A percentile compares a stretch with the other conserved stretches of the same genome.
Conservation (phyloP, 257 asterid genomes). For the Vinca minor region DNA sequence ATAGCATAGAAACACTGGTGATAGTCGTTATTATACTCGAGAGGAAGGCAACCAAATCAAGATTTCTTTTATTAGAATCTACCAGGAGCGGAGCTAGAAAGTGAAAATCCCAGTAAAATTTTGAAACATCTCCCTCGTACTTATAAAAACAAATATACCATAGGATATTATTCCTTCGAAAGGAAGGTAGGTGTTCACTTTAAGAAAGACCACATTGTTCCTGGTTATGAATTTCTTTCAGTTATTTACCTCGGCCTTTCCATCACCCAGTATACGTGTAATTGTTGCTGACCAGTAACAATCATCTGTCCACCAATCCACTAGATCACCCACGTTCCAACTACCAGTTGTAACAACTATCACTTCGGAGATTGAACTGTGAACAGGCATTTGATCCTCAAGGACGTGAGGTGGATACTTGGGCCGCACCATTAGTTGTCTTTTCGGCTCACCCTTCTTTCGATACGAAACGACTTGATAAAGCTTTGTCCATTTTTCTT, state of each 20-base stretch:
- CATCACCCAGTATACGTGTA: slow-evolving; percentile 30
- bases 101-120: neutral
- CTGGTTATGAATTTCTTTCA: slow-evolving; percentile 6
- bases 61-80: neutral
- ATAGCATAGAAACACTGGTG: neutral
- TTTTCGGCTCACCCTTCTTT: slow-evolving; percentile 15
- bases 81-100: neutral
- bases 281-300: slow-evolving; percentile 70
- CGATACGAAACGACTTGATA: slow-evolving; percentile 32
- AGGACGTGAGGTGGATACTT: slow-evolving; percentile 44
- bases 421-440: slow-evolving; percentile 59
- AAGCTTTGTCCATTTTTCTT: slow-evolving; percentile 25
- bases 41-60: neutral
- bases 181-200: neutral
- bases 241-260: slow-evolving; percentile 50
- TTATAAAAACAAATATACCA: neutral
- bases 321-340: slow-evolving; percentile 77
- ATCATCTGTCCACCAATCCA: slow-evolving; percentile 48
- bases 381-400: slow-evolving; percentile 24
- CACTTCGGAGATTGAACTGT: slow-evolving; percentile 31
- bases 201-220: neutral
- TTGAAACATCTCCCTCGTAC: neutral
- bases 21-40: neutral
- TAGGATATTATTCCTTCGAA: neutral
- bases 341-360: slow-evolving; percentile 33